Evolutionary conservation across 1,284 basidiomycete species (phyloP), one percentile per base, ranked within the genome.

Genomic region (Vanrija sp.): DNA sequence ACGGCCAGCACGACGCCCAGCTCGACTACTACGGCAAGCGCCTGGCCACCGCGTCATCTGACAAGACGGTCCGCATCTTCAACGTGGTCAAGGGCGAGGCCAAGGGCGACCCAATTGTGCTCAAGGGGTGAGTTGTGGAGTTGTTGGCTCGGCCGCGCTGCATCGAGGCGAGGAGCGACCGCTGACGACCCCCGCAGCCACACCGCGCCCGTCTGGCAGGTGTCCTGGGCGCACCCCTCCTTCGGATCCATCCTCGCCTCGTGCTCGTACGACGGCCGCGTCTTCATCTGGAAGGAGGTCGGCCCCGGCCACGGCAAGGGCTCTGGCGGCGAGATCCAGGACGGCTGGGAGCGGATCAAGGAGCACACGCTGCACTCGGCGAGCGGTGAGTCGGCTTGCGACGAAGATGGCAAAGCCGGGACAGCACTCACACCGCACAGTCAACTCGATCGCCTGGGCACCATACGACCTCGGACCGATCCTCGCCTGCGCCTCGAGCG

Each of bases 221-320:
- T 98, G 47, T 85, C 93, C n/a, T 98, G 95, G 96, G 95, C 91
- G 7, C 94, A 98, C 70, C 95, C 96, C 7, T 94, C 92, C 74
- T 94, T 91, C 66, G 95, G 95, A 1, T 87, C 90, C 62, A 96
- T 98, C 69, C 85, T 98, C 49, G 95, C 95, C 18, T 95, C 91
- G 38, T 96, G 91, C 74, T 97, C 94, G 5, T 98, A 98, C 76
- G 95, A 98, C 67, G 95, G 95, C 51, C 92, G 96, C 69, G 95
- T 98, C 44, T 85, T 98, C 75, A 95, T 98, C 65, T 98, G 96
- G 95, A 97, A 96, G 74, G 92, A 98, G 67, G 67, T 72, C 19
- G 72, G 71, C 1, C 63, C 63, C 7, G 71, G 71, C 1, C 65
- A 72, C 38, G 72, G 68, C 9, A 69, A 72, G 34, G 71, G 72